These are phyloP conservation scores for Geotrichum klebahnii DNA, from an alignment of 1,139 yeast genomes.

Conservation along the genomic window DNA sequence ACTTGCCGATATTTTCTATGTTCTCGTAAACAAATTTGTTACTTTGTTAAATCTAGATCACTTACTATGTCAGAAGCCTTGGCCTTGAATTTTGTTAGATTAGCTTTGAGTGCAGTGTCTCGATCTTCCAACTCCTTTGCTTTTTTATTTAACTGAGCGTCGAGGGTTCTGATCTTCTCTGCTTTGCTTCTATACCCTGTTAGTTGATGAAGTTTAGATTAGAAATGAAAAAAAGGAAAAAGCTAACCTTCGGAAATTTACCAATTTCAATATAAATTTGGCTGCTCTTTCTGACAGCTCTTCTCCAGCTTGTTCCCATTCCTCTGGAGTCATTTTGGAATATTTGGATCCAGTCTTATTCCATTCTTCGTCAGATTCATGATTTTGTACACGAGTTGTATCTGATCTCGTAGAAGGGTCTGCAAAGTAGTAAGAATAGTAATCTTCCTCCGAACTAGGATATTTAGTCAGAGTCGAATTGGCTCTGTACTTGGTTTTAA, in stretches of 20 bases:
- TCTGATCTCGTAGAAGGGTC: neutral
- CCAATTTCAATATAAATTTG: slow-evolving; percentile 19
- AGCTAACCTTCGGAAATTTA: slow-evolving; percentile 22
- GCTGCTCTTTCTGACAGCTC: slow-evolving; percentile 20
- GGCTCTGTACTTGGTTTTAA: neutral
- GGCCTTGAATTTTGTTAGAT: slow-evolving; percentile 12
- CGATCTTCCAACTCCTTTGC: slow-evolving; percentile 14
- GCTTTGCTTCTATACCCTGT: slow-evolving; percentile 19
- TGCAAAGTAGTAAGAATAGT: neutral
- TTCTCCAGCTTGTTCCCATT: slow-evolving; percentile 25
- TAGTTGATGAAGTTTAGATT: neutral
- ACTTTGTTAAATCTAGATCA: slow-evolving; percentile 12
- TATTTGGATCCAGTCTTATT: slow-evolving; percentile 7
- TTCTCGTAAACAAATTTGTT: neutral
- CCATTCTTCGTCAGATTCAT: slow-evolving; percentile 3
- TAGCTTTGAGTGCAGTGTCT: slow-evolving; percentile 14
- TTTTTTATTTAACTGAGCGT: slow-evolving; percentile 13
- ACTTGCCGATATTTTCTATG: neutral
- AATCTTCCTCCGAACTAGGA: neutral
- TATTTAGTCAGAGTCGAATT: neutral
- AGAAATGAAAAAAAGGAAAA: neutral
- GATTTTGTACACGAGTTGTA: neutral
- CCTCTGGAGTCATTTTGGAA: slow-evolving; percentile 23
- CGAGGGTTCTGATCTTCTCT: slow-evolving; percentile 13
- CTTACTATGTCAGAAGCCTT: slow-evolving; percentile 19